Evolutionary conservation across 768 basidiomycete species (phyloP), one percentile per base, ranked within the genome.

Genomic region (Dacryopinax primogenitus): DNA sequence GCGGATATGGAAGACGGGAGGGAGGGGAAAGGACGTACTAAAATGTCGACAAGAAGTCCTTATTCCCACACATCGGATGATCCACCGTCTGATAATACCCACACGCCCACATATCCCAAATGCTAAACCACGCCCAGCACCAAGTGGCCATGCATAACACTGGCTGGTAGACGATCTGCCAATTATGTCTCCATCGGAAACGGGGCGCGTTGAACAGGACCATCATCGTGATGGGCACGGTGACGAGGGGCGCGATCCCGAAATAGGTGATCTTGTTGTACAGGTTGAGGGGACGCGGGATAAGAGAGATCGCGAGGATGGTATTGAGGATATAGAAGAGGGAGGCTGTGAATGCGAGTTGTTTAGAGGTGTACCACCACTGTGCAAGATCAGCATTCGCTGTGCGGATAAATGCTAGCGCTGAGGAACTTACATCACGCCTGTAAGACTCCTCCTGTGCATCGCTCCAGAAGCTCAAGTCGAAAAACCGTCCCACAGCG

Each of bases 251-350:
- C 26, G 51, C 51, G 51, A 58, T 32, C 26, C 51, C 51, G 51
- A 58, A 58, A 30, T 58, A 58, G 51, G 51, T 58, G 51, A 58
- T 58, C 51, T 58, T 58, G 51, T 58, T 58, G 51, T 58, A 58
- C 7, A 58, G 23, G 51, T 58, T 58, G 26, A 58, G 51, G 26
- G 51, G 51, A 30, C 51, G 51, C 30, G 51, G 51, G 51, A 58
- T 58, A 30, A 58, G 51, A 23, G 51, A 58, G 51, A 58, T 58
- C 26, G 51, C 51, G 13, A 58, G 51, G 51, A 58, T 58, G 51
- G 51, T 58, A 30, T 58, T 58, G 51, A 58, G 51, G 51, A 58
- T 30, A 30, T 58, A 58, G 30, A 58, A 58, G 51, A 58, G 51
- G 51, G 51, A 58, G 51, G 51, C 51, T 23, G 51, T 28, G 51